Evolutionary conservation across 768 basidiomycete species (phyloP), one percentile per base, ranked within the genome.

Genomic region (Coprinopsis cinerea): DNA sequence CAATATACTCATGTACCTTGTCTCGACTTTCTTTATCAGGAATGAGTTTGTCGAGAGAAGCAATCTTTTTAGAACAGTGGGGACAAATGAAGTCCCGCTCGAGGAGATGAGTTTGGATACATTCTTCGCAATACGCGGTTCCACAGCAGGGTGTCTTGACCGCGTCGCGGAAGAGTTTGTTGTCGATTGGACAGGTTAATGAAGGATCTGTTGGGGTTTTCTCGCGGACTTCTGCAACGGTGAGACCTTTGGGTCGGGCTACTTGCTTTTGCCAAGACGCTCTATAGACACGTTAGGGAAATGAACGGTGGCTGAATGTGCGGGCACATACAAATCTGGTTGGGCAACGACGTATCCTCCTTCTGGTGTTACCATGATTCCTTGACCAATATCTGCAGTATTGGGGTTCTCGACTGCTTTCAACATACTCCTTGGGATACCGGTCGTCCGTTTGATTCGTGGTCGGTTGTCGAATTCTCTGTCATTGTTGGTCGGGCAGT

Each of bases 331-430:
- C 95, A 82, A 79, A 68, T 99, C 96, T 0, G 96, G 94, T 61
- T 97, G 88, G 1, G 95, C 95, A 34, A 95, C 88, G 17, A 99
- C 96, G 67, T 95, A 98, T 30, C 92, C 92, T 53, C 96, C 96
- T 64, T 99, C 96, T 0, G 95, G 93, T 2, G 95, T 98, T 52
- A 99, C 88, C 96, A 99, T 99, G 43, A 98, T 83, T 17, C 95
- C 94, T 58, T 86, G 85, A 4, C 82, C 79, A 23, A 87, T 68
- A 51, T 83, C 82, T 18, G 78, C 83, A 49, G 65, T 68, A 46
- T 77, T 79, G 10, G 92, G 92, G 52, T 88, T 88, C 49, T 96
- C 93, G 23, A 98, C 93, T 0, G 92, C 86, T 65, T 96, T 96
- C 48, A 99, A 72, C 82, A 99, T 98, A 63, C 91, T 94, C 56